Percentiles rank a stretch among this genome's conserved stretches.
These are phyloP conservation scores for Trichoderma sp. DNA, from an alignment of 2,329 filamentous ascomycete genomes.

Conservation along the genomic window DNA sequence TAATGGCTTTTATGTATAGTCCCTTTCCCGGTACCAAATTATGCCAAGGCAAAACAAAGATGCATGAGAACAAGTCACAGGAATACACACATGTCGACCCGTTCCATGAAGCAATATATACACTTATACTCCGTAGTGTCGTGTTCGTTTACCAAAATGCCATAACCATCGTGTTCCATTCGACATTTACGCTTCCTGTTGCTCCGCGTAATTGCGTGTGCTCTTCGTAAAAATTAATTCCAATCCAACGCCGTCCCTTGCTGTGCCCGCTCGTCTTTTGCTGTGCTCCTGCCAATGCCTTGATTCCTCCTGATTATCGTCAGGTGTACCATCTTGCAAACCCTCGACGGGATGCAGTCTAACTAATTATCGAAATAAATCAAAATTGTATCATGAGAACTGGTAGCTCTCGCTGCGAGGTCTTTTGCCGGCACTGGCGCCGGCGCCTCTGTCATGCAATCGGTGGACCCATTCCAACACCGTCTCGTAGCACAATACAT, in stretches of 20 bases:
- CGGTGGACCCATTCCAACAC: conserved; percentile 80
- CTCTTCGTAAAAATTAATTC: background rate
- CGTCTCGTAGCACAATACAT: conserved; percentile 95
- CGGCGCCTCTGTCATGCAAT: conserved; percentile 41
- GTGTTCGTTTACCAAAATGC: conserved; percentile 2
- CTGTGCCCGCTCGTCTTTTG: conserved; percentile 14
- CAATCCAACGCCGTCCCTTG: conserved; percentile 8
- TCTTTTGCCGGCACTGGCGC: conserved; percentile 26
- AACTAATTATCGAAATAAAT: background rate
- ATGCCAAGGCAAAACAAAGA: background rate
- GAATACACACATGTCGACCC: background rate
- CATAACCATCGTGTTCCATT: conserved; percentile 13
- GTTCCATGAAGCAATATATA: background rate
- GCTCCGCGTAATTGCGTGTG: conserved; percentile 6
- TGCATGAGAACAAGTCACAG: background rate
- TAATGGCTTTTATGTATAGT: background rate
- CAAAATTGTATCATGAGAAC: conserved; percentile 23
- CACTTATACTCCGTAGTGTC: background rate
- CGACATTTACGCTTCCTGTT: conserved; percentile 19
- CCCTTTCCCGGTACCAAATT: background rate
- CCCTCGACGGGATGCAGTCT: background rate
- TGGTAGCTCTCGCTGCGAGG: conserved; percentile 38
- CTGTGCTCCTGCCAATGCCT: conserved; percentile 2
- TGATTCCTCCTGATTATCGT: background rate
- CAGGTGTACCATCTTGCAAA: background rate